These are phyloP conservation scores for Populus tomentosa DNA, from an alignment of 441 rosid genomes.

Conservation along the genomic window DNA sequence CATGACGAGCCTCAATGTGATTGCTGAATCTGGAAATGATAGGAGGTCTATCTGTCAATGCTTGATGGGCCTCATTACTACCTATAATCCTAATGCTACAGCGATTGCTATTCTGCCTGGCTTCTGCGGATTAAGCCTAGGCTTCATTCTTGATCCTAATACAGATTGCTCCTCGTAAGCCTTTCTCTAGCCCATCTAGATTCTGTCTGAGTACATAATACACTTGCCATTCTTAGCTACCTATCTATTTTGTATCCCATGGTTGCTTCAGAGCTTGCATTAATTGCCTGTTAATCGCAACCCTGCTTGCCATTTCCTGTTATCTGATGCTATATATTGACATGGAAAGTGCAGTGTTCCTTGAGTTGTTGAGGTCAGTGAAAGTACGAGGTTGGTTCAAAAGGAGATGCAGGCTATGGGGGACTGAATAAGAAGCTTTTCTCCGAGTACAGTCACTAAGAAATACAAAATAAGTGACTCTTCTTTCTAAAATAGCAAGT, in stretches of 20 bases:
- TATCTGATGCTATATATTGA: neutral
- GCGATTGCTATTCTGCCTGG: conserved; percentile 77
- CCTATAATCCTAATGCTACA: conserved; percentile 53
- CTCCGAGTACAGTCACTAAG: neutral
- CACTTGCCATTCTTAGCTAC: neutral
- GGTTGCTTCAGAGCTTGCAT: too few species aligned
- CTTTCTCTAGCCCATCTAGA: neutral
- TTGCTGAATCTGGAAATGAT: conserved; percentile 37
- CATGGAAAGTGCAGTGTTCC: neutral
- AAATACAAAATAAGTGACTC: neutral
- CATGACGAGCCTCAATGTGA: conserved; percentile 35
- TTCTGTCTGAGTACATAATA: neutral
- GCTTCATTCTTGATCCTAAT: conserved; percentile 58
- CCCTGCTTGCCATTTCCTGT: neutral
- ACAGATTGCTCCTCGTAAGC: conserved; percentile 60
- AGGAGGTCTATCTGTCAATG: conserved; percentile 49
- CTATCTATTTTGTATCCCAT: too few species aligned
- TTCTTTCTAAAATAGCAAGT: neutral
- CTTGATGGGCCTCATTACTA: conserved; percentile 46
- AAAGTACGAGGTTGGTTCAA: neutral
- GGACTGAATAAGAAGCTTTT: conserved; percentile 17
- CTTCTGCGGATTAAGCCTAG: conserved; percentile 62
- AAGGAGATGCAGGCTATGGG: neutral
- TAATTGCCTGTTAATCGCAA: too few species aligned
- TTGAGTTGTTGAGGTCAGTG: neutral